Evolutionary conservation across 73 alveolate species (phyloP).

Genomic region (Blepharisma japonicum): DNA sequence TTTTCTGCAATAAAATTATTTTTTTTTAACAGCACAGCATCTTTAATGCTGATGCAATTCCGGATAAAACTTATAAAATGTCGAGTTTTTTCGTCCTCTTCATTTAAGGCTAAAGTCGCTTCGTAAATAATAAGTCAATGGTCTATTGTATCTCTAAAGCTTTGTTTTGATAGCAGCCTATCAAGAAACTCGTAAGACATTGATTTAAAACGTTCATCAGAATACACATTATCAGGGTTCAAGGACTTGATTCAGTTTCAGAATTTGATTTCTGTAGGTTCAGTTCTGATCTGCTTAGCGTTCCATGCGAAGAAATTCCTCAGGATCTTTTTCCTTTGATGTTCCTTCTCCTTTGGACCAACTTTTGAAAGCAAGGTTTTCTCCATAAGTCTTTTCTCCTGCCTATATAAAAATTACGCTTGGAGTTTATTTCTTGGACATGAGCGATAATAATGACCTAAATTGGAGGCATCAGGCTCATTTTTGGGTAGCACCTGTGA

Average conservation of each 20-base stretch:
- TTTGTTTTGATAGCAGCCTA: neutral
- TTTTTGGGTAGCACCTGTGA: too few relatives aligned
- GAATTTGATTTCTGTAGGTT: neutral
- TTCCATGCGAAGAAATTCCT: constrained; percentile 24
- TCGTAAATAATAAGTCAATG: neutral
- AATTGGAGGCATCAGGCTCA: too few relatives aligned
- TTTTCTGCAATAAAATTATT: too few relatives aligned
- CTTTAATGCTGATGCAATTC: constrained; percentile 8
- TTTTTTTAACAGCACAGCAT: neutral
- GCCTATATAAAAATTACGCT: neutral
- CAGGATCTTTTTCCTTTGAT: constrained; percentile 23
- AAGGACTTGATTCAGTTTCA: constrained; percentile 21
- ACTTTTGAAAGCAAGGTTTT: constrained; percentile 6
- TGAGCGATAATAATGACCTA: constrained; percentile 27
- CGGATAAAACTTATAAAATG: neutral
- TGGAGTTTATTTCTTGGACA: constrained; percentile 11
- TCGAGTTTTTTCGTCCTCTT: constrained; percentile 22
- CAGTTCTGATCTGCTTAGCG: constrained; percentile 12
- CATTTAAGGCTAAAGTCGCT: neutral
- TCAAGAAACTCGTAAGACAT: constrained; percentile 31
- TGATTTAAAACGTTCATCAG: constrained; percentile 9
- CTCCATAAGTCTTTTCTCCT: constrained; percentile 19
- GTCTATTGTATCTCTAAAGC: neutral
- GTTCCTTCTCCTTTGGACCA: constrained; percentile 28
- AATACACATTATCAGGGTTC: neutral